Conservation (phyloP, 169 alveolate genomes). For the Cryptosporidium sp. region DNA sequence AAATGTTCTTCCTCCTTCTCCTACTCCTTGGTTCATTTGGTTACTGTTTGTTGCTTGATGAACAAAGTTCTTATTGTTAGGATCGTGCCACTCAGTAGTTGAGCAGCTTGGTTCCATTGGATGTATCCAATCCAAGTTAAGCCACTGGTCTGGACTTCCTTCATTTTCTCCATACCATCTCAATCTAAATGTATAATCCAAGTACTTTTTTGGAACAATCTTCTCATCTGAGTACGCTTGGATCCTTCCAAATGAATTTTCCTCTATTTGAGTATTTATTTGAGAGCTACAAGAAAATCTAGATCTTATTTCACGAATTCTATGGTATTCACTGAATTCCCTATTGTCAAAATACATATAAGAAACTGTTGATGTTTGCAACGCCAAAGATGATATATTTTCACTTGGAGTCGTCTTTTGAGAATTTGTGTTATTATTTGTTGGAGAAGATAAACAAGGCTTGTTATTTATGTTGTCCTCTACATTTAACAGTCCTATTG, state of each 20-base stretch:
- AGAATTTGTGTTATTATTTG: background rate
- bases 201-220: conserved; percentile 24
- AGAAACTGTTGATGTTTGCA: conserved; percentile 64
- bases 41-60: background rate
- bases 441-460: conserved; percentile 19
- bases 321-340: conserved; percentile 53
- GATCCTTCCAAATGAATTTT: background rate
- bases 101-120: conserved; percentile 70
- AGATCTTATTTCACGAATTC: conserved; percentile 32
- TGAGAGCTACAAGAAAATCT: conserved; percentile 1
- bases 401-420: conserved; percentile 3
- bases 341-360: conserved; percentile 63
- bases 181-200: conserved; percentile 48
- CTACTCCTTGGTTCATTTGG: background rate
- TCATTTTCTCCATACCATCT: conserved; percentile 75
- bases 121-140: conserved; percentile 67
- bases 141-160: conserved; percentile 75
- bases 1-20: background rate
- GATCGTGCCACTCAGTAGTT: conserved; percentile 47
- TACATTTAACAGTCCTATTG: conserved; percentile 39
- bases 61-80: background rate
- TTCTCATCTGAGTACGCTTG: conserved; percentile 52
- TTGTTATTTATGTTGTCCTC: background rate
- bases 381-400: conserved; percentile 10
- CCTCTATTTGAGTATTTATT: conserved; percentile 3